Evolutionary conservation across 78 protist species (phyloP).

Genomic region (Dictyostelium firmibasis): DNA sequence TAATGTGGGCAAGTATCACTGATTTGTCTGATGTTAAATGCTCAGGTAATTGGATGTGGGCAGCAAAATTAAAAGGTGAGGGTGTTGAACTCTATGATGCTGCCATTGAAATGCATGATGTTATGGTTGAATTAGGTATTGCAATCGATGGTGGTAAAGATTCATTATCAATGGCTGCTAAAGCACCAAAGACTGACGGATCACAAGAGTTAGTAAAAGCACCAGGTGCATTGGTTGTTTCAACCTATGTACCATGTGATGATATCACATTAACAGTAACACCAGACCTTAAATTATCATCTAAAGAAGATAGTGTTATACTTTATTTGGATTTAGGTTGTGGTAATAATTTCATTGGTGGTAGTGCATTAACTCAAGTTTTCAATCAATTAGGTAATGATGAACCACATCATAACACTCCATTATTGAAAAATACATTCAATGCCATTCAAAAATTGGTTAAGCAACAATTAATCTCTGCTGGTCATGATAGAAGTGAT

Average conservation of each 20-base stretch:
- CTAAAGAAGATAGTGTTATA: slow-evolving; percentile 41
- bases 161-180: slow-evolving; percentile 94
- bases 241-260: slow-evolving; percentile 88
- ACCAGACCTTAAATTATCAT: slow-evolving; percentile 89
- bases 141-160: slow-evolving; percentile 96
- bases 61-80: slow-evolving; percentile 91
- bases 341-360: slow-evolving; percentile 89
- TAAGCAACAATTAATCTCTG: slow-evolving; percentile 32
- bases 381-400: slow-evolving; percentile 76
- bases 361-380: slow-evolving; percentile 89
- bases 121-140: slow-evolving; percentile 81
- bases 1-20: slow-evolving; percentile 80
- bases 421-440: slow-evolving; percentile 8
- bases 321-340: slow-evolving; percentile 84
- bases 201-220: slow-evolving; percentile 79
- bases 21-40: slow-evolving; percentile 74
- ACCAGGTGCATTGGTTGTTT: slow-evolving; percentile 89
- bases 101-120: slow-evolving; percentile 86
- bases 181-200: slow-evolving; percentile 37
- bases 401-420: slow-evolving; percentile 76
- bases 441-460: slow-evolving; percentile 57
- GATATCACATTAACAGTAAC: slow-evolving; percentile 90
- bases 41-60: slow-evolving; percentile 98
- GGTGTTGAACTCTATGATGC: slow-evolving; percentile 93
- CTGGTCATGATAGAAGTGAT: slow-evolving; percentile 95